A percentile compares a stretch with the other conserved stretches of the same genome.
phyloP scores from a whole-genome alignment of 2,329 filamentous ascomycete species.

The Dendrostoma leiphaemia region DNA sequence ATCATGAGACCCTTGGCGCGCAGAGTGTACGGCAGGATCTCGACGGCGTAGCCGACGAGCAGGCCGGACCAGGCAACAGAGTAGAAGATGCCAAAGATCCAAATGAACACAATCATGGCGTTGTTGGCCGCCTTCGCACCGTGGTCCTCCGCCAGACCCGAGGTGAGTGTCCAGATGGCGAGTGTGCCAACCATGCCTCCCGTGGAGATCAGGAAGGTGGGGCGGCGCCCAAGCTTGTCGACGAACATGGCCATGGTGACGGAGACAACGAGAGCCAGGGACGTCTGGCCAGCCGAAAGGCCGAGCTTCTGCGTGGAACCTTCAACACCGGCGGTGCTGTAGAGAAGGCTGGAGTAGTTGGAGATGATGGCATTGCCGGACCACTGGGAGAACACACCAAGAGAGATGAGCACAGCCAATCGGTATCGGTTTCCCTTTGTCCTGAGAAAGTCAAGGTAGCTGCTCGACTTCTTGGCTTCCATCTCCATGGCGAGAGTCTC shows the following conservation, averaged over 20 bases:
- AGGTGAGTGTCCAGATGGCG: conserved; percentile 47
- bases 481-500: conserved; percentile 55
- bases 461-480: conserved; percentile 43
- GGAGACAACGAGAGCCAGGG: conserved; percentile 51
- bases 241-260: conserved; percentile 50
- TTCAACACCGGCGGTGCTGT: conserved; percentile 50
- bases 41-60: conserved; percentile 52
- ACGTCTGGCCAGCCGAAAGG: conserved; percentile 47
- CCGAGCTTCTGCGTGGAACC: conserved; percentile 43
- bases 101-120: conserved; percentile 43
- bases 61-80: conserved; percentile 56
- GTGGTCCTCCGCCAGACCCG: conserved; percentile 43
- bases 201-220: conserved; percentile 49
- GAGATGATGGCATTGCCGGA: conserved; percentile 59
- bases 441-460: conserved; percentile 52
- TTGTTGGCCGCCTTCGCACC: conserved; percentile 32
- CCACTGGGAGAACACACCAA: conserved; percentile 60
- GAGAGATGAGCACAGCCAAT: conserved; percentile 48
- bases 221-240: conserved; percentile 54
- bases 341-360: conserved; percentile 56
- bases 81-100: conserved; percentile 44
- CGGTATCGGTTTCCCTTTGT: conserved; percentile 58
- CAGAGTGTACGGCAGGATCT: conserved; percentile 50
- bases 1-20: conserved; percentile 53
- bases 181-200: conserved; percentile 47